Evolutionary conservation across 2,329 filamentous ascomycete species (phyloP).

Genomic region (Onygenales sp.): DNA sequence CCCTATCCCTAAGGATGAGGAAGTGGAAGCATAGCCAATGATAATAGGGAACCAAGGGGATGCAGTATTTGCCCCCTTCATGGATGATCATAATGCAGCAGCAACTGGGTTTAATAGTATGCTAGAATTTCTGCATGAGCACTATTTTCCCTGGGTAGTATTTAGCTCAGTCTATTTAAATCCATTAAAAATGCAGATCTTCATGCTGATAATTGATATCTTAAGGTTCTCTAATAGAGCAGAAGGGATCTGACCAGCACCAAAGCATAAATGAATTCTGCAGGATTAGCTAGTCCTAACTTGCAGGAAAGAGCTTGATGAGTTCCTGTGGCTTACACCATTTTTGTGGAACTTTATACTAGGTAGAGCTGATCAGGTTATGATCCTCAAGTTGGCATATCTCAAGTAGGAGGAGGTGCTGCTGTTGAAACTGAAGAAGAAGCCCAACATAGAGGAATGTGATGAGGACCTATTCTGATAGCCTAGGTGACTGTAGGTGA

Average conservation of each 20-base stretch:
- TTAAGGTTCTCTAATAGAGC: background rate
- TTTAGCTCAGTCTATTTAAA: background rate
- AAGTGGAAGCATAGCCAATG: too few species aligned
- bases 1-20: too few species aligned
- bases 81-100: too few species aligned
- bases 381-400: background rate
- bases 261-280: too few species aligned
- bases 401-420: background rate
- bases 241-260: background rate
- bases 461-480: too few species aligned
- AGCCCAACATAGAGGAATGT: background rate
- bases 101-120: too few species aligned
- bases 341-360: background rate
- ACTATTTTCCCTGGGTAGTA: background rate
- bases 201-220: background rate
- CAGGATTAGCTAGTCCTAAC: too few species aligned
- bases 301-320: background rate
- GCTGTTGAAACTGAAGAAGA: background rate
- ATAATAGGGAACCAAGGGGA: too few species aligned
- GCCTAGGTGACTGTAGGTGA: too few species aligned
- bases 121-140: too few species aligned
- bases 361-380: background rate
- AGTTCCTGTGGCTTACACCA: background rate
- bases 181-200: background rate
- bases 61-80: fast-evolving